Base-by-base conservation (phyloP, 2,329 filamentous ascomycete species). In the Helicocarpus griseus region DNA sequence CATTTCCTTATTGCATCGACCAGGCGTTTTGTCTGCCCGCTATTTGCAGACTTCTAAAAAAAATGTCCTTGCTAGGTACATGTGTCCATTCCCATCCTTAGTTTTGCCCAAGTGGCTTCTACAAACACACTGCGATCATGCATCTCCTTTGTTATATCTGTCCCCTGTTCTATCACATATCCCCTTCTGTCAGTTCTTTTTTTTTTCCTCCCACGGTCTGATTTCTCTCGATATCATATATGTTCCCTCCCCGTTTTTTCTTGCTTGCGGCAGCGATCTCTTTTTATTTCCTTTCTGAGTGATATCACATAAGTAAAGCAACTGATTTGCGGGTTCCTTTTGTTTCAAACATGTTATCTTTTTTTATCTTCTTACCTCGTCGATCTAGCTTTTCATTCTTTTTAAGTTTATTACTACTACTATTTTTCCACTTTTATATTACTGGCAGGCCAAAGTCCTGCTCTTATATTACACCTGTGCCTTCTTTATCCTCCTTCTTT, bases 311-410 rank as follows among this genome's bases (percentile, higher is more conserved):
- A 31, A 48, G 46, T 39, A 38, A 41, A 43, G 48, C 48, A 35
- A 45, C 29, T 50, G 26, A 45, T 44, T 51, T 45, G 29, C 35
- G 11, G 17, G 28, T 47, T 22, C 24, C 31, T 53, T 58, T 56
- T 53, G 22, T 58, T 56, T 55, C 54, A 53, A 53, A n/a, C 26
- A 57, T 43, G 55, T 53, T 40, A 8, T 45, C 43, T 58, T 50
- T 53, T 43, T 26, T 43, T 31, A 66, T 68, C 63, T 60, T 57
- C 61, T 58, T 60, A 63, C 59, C 60, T 60, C 52, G 61, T 62
- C 61, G 63, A 36, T 45, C 51, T 39, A 22, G 47, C 54, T 56
- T 44, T 39, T 44, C 36, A 24, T 38, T 53, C 17, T 28, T 38
- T 41, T 47, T 36, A 49, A 35, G 21, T 48, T 35, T 53, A 49